These are phyloP conservation scores for Pleurotus salmoneostramineus DNA, from an alignment of 768 basidiomycete genomes.

Conservation along the genomic window DNA sequence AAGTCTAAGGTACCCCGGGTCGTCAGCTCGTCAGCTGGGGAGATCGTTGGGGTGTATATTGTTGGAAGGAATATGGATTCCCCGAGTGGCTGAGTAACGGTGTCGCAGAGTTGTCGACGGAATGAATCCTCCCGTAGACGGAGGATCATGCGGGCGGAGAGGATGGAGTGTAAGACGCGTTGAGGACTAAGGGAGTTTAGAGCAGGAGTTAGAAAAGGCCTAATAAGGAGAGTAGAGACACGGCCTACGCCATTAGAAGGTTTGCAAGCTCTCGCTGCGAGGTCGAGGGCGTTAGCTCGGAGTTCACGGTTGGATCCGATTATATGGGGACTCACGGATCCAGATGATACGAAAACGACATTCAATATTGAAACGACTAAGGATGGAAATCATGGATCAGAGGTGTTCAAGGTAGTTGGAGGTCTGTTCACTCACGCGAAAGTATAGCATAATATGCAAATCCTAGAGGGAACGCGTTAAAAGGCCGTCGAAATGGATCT, in stretches of 20 bases:
- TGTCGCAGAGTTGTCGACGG: background rate
- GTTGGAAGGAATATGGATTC: background rate
- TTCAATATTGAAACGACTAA: background rate
- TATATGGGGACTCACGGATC: background rate
- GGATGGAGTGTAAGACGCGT: background rate
- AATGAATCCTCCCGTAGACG: background rate
- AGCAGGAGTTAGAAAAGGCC: background rate
- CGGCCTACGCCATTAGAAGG: background rate
- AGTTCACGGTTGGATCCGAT: background rate
- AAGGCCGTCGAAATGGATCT: background rate
- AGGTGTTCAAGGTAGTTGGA: background rate
- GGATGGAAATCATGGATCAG: background rate
- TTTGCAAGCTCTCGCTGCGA: background rate
- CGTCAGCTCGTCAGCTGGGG: background rate
- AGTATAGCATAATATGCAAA: background rate
- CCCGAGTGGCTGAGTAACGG: background rate
- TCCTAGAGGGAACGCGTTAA: background rate
- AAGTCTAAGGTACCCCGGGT: no score
- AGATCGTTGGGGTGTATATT: background rate
- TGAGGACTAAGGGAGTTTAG: background rate
- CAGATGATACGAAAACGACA: background rate
- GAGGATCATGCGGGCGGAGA: background rate
- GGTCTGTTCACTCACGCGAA: no score
- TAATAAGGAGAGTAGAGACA: background rate
- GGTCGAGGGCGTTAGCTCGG: background rate